A percentile compares a stretch with the other conserved stretches of the same genome.
Conservation (phyloP, 2,329 filamentous ascomycete genomes). For the Hysterium pulicare region DNA sequence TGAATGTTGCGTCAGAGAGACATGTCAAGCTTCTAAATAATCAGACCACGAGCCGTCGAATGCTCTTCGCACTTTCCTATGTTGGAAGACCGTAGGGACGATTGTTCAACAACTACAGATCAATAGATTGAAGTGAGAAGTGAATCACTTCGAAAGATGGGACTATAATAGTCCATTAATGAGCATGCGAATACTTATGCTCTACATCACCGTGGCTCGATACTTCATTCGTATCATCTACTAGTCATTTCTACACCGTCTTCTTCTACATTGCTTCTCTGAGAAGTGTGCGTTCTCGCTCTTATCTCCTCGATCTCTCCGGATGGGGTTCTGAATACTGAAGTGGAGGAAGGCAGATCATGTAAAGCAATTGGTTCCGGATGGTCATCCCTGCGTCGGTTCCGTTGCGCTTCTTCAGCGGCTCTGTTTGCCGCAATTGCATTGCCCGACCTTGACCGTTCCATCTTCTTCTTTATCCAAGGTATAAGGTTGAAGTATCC, state of each 20-base stretch:
- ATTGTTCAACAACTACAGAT: no score
- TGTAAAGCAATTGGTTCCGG: conserved; percentile 42
- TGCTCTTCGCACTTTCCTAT: no score
- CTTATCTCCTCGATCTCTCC: conserved; percentile 29
- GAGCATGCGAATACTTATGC: no score
- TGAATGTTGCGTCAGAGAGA: no score
- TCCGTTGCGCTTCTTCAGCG: conserved; percentile 8
- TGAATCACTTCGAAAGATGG: no score
- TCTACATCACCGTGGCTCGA: no score
- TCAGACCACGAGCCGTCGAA: no score
- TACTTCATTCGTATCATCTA: neutral
- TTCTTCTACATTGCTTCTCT: neutral
- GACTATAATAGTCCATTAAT: no score
- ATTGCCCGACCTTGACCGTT: conserved; percentile 12
- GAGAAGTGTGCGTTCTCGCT: conserved; percentile 1
- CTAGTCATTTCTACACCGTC: neutral
- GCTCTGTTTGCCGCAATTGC: conserved; percentile 2
- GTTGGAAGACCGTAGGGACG: no score
- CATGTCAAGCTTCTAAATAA: no score
- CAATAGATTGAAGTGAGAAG: no score
- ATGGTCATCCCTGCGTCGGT: conserved; percentile 1
- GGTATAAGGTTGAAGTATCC: conserved; percentile 63
- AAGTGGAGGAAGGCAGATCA: conserved; percentile 57
- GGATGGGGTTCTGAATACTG: conserved; percentile 60
- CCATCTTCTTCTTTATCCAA: conserved; percentile 47